Percentiles rank a stretch among this genome's conserved stretches.
Evolutionary conservation across 2,329 filamentous ascomycete genomes (phyloP).

Genomic region (Botrytis tulipae): DNA sequence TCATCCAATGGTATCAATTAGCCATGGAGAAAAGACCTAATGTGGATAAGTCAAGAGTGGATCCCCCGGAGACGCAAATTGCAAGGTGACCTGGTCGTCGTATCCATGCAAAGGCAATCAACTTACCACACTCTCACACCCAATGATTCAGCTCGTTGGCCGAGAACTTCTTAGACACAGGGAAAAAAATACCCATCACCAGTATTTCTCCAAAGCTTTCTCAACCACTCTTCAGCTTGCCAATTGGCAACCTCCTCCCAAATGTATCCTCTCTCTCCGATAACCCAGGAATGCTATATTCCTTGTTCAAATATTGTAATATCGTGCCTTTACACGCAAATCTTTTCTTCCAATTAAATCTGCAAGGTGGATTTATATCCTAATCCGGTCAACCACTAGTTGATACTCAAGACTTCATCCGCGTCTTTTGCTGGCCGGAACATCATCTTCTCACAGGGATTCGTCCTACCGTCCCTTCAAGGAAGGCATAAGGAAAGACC

Average conservation of each 20-base stretch:
- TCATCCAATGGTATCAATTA: neutral
- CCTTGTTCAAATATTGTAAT: slow-evolving; percentile 3
- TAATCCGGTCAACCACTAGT: slow-evolving; percentile 7
- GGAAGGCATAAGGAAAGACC: slow-evolving; percentile 8
- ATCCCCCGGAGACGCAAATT: neutral
- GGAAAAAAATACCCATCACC: neutral
- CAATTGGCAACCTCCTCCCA: neutral
- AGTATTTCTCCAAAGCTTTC: neutral
- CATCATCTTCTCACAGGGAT: slow-evolving; percentile 6
- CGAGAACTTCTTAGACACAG: neutral
- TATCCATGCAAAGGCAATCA: slow-evolving; percentile 6
- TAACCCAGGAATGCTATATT: neutral
- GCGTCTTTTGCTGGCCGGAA: slow-evolving; percentile 6
- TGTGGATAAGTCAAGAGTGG: neutral
- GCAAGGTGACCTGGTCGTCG: neutral
- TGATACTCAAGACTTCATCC: slow-evolving; percentile 10
- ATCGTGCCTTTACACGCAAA: neutral
- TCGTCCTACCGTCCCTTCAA: slow-evolving; percentile 4
- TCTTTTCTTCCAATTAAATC: slow-evolving; percentile 3
- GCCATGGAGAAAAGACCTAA: neutral
- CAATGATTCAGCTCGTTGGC: neutral
- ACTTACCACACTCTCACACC: neutral
- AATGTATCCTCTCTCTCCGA: slow-evolving; percentile 3
- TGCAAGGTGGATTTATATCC: neutral
- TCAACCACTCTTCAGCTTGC: slow-evolving; percentile 11